Evolutionary conservation across 495 filamentous ascomycete genomes (phyloP).

Genomic region (Lichina pygmaea): DNA sequence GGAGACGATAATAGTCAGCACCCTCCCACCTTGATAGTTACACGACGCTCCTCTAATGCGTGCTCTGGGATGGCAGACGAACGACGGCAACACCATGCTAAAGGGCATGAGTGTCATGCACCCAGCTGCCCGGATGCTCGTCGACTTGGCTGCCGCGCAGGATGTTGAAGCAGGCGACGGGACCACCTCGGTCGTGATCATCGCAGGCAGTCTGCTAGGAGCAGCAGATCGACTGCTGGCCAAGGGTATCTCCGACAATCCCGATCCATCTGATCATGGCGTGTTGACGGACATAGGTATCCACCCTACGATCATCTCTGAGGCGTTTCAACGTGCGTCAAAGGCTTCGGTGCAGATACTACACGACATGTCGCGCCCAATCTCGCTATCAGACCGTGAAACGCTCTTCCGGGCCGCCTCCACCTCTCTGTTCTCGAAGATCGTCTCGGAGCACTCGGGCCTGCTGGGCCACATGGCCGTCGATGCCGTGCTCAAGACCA

Average conservation of each 20-base stretch:
- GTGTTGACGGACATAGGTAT: conserved; percentile 21
- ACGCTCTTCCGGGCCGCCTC: conserved; percentile 89
- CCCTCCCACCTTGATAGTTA: conserved; percentile 6
- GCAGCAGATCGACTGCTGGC: conserved; percentile 69
- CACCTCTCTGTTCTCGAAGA: conserved; percentile 94
- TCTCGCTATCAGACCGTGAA: conserved; percentile 63
- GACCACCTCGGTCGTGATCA: conserved; percentile 94
- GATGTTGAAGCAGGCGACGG: conserved; percentile 97
- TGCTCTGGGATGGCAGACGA: conserved; percentile 28
- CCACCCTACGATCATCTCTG: conserved; percentile 91
- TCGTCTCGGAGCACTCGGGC: conserved; percentile 86
- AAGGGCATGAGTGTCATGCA: conserved; percentile 98
- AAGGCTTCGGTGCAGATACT: conserved; percentile 67
- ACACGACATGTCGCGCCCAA: conserved; percentile 84
- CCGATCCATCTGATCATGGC: no score
- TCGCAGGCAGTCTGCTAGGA: conserved; percentile 78
- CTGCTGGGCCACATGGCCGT: conserved; percentile 89
- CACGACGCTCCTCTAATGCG: background rate
- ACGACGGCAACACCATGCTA: conserved; percentile 97
- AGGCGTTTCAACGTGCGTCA: conserved; percentile 89
- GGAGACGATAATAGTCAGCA: conserved; percentile 64
- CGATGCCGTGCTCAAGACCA: conserved; percentile 80
- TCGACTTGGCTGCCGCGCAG: conserved; percentile 86
- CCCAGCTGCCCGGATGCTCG: conserved; percentile 94
- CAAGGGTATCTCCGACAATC: conserved; percentile 29